Percentiles rank a stretch among this genome's conserved stretches.
Conservation (phyloP, 176 grass and related monocot genomes). For the Lolium multiflorum region DNA sequence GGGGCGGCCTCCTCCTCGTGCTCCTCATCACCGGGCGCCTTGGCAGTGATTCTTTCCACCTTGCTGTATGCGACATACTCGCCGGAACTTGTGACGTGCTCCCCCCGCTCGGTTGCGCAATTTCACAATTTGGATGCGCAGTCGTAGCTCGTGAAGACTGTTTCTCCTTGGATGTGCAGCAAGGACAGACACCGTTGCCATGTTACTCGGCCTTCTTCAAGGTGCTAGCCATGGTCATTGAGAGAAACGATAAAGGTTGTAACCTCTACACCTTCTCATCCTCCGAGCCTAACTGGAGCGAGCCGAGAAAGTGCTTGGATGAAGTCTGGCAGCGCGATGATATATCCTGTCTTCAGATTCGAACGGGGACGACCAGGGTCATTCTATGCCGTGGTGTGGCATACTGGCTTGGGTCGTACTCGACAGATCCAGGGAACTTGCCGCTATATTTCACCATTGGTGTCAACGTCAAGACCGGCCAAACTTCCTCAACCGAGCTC, state of each 20-base stretch:
- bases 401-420: background rate
- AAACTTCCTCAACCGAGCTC: no score
- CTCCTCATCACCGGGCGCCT: background rate
- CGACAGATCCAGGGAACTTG: background rate
- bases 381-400: background rate
- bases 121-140: no score
- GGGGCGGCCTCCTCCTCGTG: background rate
- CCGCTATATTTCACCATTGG: no score
- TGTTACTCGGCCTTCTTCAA: background rate
- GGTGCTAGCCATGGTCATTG: background rate
- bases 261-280: background rate
- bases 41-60: background rate
- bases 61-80: background rate
- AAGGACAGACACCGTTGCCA: background rate
- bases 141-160: background rate
- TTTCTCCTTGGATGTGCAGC: background rate
- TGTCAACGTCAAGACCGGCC: no score
- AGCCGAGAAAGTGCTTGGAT: background rate
- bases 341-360: background rate
- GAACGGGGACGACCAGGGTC: background rate
- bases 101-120: background rate
- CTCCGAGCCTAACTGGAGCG: background rate
- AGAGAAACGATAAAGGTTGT: background rate
- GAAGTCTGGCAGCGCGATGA: background rate
- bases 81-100: background rate